These are phyloP conservation scores for Cladosporium austrohemisphaericum DNA, from an alignment of 2,329 filamentous ascomycete species.

Conservation along the genomic window DNA sequence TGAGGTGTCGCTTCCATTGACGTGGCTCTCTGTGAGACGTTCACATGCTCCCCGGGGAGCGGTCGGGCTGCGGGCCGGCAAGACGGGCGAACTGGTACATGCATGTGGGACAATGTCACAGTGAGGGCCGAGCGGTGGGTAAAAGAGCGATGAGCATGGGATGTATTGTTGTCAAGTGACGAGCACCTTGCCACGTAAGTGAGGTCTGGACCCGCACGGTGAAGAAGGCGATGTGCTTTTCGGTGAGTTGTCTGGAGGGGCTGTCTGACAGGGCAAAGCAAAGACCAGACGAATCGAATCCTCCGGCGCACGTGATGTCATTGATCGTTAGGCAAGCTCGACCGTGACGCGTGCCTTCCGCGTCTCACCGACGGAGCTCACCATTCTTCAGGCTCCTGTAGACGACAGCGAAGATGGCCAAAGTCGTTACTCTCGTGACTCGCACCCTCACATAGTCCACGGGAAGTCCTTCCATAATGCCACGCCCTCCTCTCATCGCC, in stretches of 20 bases:
- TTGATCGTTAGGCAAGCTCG: neutral
- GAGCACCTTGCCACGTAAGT: conserved; percentile 1
- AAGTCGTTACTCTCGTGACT: no score
- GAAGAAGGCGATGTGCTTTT: no score
- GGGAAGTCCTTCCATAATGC: no score
- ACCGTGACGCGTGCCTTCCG: neutral
- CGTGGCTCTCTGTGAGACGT: conserved; percentile 13
- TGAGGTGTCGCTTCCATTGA: conserved; percentile 14
- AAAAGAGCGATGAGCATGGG: neutral
- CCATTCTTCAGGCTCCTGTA: no score
- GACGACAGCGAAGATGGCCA: no score
- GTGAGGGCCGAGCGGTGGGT: neutral
- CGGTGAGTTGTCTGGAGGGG: no score
- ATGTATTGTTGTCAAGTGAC: neutral
- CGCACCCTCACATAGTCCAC: neutral
- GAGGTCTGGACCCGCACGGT: no score
- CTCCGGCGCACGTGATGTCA: conserved; percentile 9
- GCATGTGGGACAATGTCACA: neutral
- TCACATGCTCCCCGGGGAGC: neutral
- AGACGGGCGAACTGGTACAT: conserved; percentile 7
- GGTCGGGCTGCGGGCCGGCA: conserved; percentile 5
- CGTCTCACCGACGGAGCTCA: neutral
- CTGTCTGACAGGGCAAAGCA: no score
- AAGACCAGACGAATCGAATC: no score
- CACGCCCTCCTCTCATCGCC: conserved; percentile 5